These are phyloP conservation scores for Beverwykella pulmonaria DNA, from an alignment of 495 filamentous ascomycete species.

Conservation along the genomic window DNA sequence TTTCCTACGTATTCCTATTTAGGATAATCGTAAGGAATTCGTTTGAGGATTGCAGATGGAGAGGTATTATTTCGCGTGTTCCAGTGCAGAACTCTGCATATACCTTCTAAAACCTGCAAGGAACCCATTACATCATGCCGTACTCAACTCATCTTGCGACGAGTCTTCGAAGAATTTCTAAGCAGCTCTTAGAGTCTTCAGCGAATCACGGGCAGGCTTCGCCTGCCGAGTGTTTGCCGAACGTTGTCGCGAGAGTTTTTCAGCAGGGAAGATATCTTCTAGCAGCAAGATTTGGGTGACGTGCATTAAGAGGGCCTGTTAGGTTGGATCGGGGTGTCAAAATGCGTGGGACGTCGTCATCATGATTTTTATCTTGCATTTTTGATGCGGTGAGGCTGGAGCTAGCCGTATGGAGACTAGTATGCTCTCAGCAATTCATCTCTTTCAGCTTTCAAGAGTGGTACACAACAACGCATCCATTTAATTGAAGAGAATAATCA, in stretches of 20 bases:
- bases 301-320: neutral
- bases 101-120: neutral
- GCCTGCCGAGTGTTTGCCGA: neutral
- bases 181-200: no score
- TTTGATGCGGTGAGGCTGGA: neutral
- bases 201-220: neutral
- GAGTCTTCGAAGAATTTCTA: no score
- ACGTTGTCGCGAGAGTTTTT: neutral
- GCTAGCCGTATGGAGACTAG: no score
- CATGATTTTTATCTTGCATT: neutral
- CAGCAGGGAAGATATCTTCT: neutral
- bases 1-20: neutral
- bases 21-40: neutral
- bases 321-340: neutral
- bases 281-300: neutral
- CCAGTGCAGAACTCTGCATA: neutral
- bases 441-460: no score
- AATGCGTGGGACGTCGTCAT: neutral
- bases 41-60: no score
- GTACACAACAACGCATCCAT: no score
- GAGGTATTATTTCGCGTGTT: no score
- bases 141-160: no score
- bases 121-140: no score
- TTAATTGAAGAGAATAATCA: no score
- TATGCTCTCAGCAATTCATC: no score